Percentiles rank a stretch among this genome's conserved stretches.
Conservation (phyloP, 1,284 basidiomycete species). For the Hemileia vastatrix region DNA sequence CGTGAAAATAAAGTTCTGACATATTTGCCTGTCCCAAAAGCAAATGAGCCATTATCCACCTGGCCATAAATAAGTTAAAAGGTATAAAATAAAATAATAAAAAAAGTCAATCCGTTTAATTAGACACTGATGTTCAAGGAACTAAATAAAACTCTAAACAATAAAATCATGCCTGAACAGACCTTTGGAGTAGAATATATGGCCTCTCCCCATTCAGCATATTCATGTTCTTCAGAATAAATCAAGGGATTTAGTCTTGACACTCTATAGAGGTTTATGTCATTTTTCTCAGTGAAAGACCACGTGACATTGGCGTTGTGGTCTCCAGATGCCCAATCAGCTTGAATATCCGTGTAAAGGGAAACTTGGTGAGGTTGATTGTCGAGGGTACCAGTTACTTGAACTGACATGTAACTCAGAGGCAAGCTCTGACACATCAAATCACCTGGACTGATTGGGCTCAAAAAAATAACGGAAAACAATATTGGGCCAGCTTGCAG, state of each 20-base stretch:
- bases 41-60: too few relatives aligned
- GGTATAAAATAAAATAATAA: too few relatives aligned
- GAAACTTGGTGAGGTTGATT: conserved; percentile 33
- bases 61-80: too few relatives aligned
- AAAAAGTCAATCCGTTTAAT: too few relatives aligned
- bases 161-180: conserved; percentile 11
- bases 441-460: conserved; percentile 38
- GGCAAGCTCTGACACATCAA: conserved; percentile 38
- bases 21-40: too few relatives aligned
- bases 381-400: conserved; percentile 29
- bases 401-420: conserved; percentile 38
- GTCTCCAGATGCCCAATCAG: conserved; percentile 39
- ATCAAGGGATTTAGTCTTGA: conserved; percentile 32
- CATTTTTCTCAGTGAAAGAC: conserved; percentile 26
- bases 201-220: conserved; percentile 40
- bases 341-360: conserved; percentile 36
- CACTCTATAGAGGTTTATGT: conserved; percentile 33
- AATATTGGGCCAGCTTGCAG: conserved; percentile 36
- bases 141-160: not conserved
- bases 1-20: conserved; percentile 36
- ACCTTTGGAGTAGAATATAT: conserved; percentile 34
- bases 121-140: not conserved
- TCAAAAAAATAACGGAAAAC: conserved; percentile 41
- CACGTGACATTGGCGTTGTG: conserved; percentile 27
- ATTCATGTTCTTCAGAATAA: conserved; percentile 39